These are phyloP conservation scores for Erigeron philadelphicus DNA, from an alignment of 140 eudicot species.

Conservation along the genomic window DNA sequence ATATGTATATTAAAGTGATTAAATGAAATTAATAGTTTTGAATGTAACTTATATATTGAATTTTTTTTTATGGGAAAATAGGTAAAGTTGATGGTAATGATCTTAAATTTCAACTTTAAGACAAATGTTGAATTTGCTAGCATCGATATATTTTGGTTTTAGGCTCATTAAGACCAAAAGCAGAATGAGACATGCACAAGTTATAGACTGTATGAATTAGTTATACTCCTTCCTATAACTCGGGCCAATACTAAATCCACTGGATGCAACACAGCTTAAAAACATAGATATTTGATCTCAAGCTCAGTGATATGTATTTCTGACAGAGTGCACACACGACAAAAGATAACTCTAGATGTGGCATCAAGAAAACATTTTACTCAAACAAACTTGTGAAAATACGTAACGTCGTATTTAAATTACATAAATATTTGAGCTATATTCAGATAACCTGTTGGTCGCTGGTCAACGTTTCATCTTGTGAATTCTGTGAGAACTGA, in stretches of 20 bases:
- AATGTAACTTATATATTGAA: too few relatives aligned
- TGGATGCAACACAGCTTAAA: too few relatives aligned
- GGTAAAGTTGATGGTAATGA: too few relatives aligned
- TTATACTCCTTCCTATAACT: slow-evolving; percentile 11
- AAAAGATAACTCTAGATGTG: not conserved
- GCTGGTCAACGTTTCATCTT: slow-evolving; percentile 46
- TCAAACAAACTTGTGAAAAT: slow-evolving; percentile 9
- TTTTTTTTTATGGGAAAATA: too few relatives aligned
- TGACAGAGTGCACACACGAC: slow-evolving; percentile 3
- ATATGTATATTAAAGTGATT: too few relatives aligned
- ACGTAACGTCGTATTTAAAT: slow-evolving; percentile 2
- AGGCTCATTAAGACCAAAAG: slow-evolving; percentile 12
- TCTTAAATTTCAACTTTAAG: too few relatives aligned
- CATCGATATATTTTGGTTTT: slow-evolving; percentile 8
- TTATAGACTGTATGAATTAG: slow-evolving; percentile 2
- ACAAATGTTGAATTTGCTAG: too few relatives aligned
- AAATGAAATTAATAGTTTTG: too few relatives aligned
- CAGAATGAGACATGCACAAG: slow-evolving; percentile 21
- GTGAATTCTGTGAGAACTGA: slow-evolving; percentile 76
- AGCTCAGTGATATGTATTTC: slow-evolving; percentile 14
- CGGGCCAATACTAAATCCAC: not conserved
- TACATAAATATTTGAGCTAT: not conserved
- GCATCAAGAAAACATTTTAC: slow-evolving; percentile 6
- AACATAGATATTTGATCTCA: not conserved
- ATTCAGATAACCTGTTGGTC: slow-evolving; percentile 38